phyloP scores from a whole-genome alignment of 495 filamentous ascomycete genomes.

The Trichoderma erinaceum region DNA sequence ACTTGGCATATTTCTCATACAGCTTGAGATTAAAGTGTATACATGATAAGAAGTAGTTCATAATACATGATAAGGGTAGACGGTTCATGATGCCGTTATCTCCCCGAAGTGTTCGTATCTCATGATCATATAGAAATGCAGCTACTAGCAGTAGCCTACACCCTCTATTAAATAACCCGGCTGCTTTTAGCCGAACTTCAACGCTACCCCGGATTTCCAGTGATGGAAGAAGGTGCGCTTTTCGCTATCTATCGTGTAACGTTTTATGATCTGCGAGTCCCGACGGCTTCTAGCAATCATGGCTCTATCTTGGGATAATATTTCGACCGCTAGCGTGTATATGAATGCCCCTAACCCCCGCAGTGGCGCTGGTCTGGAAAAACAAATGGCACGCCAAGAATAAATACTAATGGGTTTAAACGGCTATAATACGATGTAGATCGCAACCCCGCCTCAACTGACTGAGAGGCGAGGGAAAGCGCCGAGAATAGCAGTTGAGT shows the following conservation, averaged over 20 bases:
- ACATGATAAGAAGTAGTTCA: background rate
- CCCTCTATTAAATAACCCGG: background rate
- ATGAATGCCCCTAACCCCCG: conserved; percentile 4
- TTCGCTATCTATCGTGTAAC: background rate
- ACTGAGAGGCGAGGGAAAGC: background rate
- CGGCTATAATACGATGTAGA: conserved; percentile 6
- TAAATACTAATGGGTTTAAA: background rate
- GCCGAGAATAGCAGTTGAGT: background rate
- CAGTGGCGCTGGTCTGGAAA: background rate
- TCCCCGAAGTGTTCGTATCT: background rate
- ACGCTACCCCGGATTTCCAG: background rate
- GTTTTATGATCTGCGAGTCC: background rate
- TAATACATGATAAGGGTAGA: background rate
- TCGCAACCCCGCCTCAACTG: conserved; percentile 3
- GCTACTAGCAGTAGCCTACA: background rate
- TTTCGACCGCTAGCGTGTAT: background rate
- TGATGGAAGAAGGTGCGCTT: background rate
- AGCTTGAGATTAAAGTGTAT: background rate
- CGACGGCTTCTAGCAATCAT: background rate
- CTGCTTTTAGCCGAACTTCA: background rate
- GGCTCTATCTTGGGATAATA: background rate
- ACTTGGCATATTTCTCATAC: background rate
- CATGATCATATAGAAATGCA: background rate
- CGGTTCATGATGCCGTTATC: background rate
- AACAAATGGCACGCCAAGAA: background rate